phyloP scores from a whole-genome alignment of 2,329 filamentous ascomycete genomes.

The Elsinoe perseae region DNA sequence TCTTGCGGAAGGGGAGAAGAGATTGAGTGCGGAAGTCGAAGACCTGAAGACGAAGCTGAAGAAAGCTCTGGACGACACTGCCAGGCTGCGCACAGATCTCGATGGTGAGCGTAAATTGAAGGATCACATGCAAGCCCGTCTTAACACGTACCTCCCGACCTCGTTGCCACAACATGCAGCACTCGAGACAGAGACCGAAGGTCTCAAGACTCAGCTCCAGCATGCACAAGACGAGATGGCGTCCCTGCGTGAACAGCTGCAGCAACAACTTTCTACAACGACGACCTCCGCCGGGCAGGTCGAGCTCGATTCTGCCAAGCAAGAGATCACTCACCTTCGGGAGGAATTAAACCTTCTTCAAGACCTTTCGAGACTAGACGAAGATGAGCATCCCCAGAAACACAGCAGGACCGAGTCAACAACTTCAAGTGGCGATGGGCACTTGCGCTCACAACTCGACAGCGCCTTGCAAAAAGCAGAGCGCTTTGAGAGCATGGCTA shows the following conservation, averaged over 20 bases:
- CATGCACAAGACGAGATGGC: slow-evolving; percentile 15
- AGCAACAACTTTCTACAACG: background rate
- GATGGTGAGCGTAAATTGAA: background rate
- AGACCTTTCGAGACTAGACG: slow-evolving; percentile 13
- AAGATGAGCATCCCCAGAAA: slow-evolving; percentile 4
- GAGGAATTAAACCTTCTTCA: slow-evolving; percentile 21
- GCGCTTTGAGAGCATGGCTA: slow-evolving; percentile 1
- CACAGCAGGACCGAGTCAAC: background rate
- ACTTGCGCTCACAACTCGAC: slow-evolving; percentile 7
- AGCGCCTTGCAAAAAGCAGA: background rate
- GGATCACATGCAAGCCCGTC: background rate
- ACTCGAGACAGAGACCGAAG: background rate
- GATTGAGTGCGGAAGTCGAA: background rate
- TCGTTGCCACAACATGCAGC: background rate
- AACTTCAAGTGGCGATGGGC: background rate
- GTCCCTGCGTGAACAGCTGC: background rate
- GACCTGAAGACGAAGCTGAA: background rate
- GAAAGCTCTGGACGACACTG: background rate
- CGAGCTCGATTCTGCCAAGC: slow-evolving; percentile 6
- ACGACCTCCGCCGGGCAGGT: background rate
- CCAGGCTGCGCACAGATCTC: background rate
- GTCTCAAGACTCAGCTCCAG: background rate
- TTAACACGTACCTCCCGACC: background rate
- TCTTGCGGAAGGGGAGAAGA: background rate
- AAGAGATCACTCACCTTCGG: slow-evolving; percentile 14